Evolutionary conservation across 2,329 filamentous ascomycete species (phyloP), one percentile per base, ranked within the genome.

Genomic region (Trichophyton schoenleinii): DNA sequence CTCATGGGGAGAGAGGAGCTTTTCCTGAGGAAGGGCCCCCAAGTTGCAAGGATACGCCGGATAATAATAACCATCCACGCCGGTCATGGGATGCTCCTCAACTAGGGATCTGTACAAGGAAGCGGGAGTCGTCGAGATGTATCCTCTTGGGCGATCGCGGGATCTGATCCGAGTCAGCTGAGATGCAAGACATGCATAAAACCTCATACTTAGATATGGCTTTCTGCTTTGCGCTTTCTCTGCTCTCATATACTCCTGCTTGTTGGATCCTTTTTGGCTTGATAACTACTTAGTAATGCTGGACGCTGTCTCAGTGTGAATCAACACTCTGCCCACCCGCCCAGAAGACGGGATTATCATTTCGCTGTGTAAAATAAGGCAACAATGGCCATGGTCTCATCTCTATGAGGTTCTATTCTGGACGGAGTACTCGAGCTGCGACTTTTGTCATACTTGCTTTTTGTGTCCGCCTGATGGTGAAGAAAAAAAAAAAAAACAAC

Each of bases 81-180:
- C 48, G 22, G 48, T 53, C 48, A 53, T 53, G 48, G 48, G 48
- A 53, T 53, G 48, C 48, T 53, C 9, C 20, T 53, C 25, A 53
- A 53, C 48, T 53, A 22, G 48, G 22, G 48, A 53, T 53, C 48
- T 53, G 46, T 49, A 49, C 46, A 49, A 49, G 48, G 48, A 53
- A 11, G 48, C 3, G n/a, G 48, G 11, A 13, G 48, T 31, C 9
- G 48, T 53, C 15, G 11, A 53, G 48, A 53, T 28, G 48, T 28
- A 28, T 53, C 20, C 22, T 53, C 48, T 20, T 48, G n/a, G 48
- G 20, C 48, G 48, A 53, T 53, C 48, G 48, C 48, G 48, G 48
- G 48, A 53, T 53, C 48, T 53, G 48, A 53, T 53, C 48, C 48
- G 48, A 53, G 48, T 53, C 48, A 53, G 48, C 48, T 53, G 48